Base-by-base conservation (phyloP, 257 asterid genomes). In the Galeopsis tetrahit region DNA sequence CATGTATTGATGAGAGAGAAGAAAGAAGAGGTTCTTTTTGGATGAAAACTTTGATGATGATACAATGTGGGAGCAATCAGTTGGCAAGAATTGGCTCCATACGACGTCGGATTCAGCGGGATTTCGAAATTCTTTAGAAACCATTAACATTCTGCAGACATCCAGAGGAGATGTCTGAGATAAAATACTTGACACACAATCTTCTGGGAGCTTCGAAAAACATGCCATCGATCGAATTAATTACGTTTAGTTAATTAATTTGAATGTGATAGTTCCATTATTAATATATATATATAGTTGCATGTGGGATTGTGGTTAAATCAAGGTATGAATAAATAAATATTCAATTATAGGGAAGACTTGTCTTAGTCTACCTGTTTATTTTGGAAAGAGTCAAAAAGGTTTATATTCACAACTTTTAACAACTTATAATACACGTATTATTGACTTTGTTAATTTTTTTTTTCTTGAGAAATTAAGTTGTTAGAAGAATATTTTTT, bases 111-210 rank as follows among this genome's bases (percentile, higher is more conserved):
- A 74, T 7, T 69, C 77, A 1, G 77, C 77, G 0, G 81, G 71
- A 4, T 14, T 33, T 7, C 78, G 80, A 17, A 78, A 70, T 5
- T 58, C 66, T 21, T 61, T 70, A 0, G 83, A 81, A 5, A 75
- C 85, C 0, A 14, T 32, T 2, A 67, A 32, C 15, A 75, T 13
- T 58, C 7, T 75, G 78, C 81, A 60, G 3, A 74, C 71, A 58
- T 78, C 85, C 21, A 14, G 7, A 1, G 85, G 85, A n/a, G 85
- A 81, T 10, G 83, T 78, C 13, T 55, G 40, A 10, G 83, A 75
- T 3, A 81, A 38, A 6, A 81, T 75, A 39, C 42, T 44, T 7
- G 79, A 71, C 55, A 81, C 35, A 49, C 83, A 78, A 44, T 81
- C 85, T 33, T 75, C 77, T 0, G 85, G 81, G 58, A 81, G 69